Conservation (phyloP, 2,329 filamentous ascomycete genomes). For the Myriangium duriaei region DNA sequence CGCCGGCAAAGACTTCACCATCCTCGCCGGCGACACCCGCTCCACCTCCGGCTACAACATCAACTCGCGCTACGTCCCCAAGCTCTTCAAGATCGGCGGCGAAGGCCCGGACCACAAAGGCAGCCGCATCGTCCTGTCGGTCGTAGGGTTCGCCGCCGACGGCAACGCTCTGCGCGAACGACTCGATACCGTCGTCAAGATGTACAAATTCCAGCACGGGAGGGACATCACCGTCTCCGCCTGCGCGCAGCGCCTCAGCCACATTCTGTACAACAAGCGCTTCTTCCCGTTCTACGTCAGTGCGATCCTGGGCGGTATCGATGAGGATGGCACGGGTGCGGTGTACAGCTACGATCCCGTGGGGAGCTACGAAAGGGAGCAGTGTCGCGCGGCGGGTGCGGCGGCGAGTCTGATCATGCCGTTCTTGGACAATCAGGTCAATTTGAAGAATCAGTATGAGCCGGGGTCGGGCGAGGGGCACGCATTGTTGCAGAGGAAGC, state of each 20-base stretch:
- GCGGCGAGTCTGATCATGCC: conserved; percentile 87
- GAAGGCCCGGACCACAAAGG: conserved; percentile 75
- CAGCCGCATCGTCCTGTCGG: conserved; percentile 77
- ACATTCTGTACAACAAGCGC: conserved; percentile 91
- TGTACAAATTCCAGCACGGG: conserved; percentile 96
- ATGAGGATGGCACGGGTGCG: conserved; percentile 87
- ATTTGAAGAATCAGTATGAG: conserved; percentile 97
- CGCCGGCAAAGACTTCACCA: conserved; percentile 83
- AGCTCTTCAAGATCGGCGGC: conserved; percentile 94
- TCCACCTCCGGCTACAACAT: conserved; percentile 96
- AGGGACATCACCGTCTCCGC: conserved; percentile 92
- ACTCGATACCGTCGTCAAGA: conserved; percentile 89
- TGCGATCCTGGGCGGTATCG: conserved; percentile 84
- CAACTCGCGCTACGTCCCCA: conserved; percentile 90
- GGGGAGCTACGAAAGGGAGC: conserved; percentile 92
- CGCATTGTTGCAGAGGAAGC: conserved; percentile 57
- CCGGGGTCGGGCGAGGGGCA: conserved; percentile 77
- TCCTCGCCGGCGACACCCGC: conserved; percentile 94
- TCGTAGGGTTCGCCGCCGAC: conserved; percentile 92
- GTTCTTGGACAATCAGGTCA: conserved; percentile 98
- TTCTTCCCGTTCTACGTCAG: conserved; percentile 99
- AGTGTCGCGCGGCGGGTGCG: conserved; percentile 86
- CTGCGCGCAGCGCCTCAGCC: conserved; percentile 87
- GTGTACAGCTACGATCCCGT: conserved; percentile 97
- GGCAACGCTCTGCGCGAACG: conserved; percentile 88